phyloP scores from a whole-genome alignment of 768 basidiomycete genomes.

The Trametes punicea region DNA sequence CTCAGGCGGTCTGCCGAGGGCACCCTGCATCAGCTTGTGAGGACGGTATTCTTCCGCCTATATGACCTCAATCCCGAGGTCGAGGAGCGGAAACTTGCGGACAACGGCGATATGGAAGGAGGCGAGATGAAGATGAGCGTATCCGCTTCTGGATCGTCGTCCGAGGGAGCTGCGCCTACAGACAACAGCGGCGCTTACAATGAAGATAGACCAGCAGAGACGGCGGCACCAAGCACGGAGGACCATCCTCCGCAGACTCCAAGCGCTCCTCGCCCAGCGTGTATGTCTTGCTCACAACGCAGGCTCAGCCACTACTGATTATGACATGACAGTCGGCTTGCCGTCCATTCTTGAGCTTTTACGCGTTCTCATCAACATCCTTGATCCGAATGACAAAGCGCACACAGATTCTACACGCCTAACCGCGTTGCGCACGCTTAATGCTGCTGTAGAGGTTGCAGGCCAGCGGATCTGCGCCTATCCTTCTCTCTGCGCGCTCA shows the following conservation, averaged over 20 bases:
- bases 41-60: conserved; percentile 78
- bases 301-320: not conserved
- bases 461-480: conserved; percentile 74
- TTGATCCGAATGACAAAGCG: conserved; percentile 91
- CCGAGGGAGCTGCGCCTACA: not conserved
- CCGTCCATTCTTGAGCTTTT: conserved; percentile 91
- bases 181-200: not conserved
- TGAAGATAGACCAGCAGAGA: not conserved
- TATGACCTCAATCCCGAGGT: conserved; percentile 55
- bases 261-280: conserved; percentile 13
- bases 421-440: conserved; percentile 82
- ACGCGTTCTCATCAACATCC: conserved; percentile 89
- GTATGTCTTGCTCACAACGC: not conserved
- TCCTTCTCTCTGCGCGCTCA: conserved; percentile 70
- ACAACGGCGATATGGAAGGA: conserved; percentile 46
- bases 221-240: not conserved
- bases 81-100: conserved; percentile 65
- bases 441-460: conserved; percentile 82
- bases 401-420: conserved; percentile 96
- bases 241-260: conserved; percentile 20
- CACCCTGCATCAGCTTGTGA: conserved; percentile 85
- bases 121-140: conserved; percentile 64
- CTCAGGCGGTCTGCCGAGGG: conserved; percentile 84
- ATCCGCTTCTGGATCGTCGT: conserved; percentile 26
- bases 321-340: conserved; percentile 61